Percentiles rank a stretch among this genome's conserved stretches.
Evolutionary conservation across 73 alveolate species (phyloP).

Genomic region (Paramecium biaurelia): DNA sequence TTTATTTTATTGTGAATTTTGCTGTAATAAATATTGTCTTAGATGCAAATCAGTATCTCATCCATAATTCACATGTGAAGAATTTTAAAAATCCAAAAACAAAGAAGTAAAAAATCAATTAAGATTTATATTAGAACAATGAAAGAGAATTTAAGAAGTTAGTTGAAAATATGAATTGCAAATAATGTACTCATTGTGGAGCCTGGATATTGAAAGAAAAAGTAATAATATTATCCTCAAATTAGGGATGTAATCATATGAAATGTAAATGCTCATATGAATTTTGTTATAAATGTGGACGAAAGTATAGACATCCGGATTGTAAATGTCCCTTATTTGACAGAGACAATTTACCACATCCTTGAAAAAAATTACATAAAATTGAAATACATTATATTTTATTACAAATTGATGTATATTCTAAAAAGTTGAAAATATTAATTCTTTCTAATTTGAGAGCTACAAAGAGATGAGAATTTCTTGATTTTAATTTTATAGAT

Average conservation of each 20-base stretch:
- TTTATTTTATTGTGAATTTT: slow-evolving; percentile 47
- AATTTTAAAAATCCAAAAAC: slow-evolving; percentile 56
- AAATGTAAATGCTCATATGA: not conserved
- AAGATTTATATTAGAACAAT: not conserved
- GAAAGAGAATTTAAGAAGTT: slow-evolving; percentile 50
- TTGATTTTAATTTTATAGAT: not conserved
- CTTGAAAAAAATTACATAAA: not conserved
- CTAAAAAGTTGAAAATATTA: not conserved
- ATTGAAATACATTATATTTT: not conserved
- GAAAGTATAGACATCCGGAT: slow-evolving; percentile 31
- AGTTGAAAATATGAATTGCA: slow-evolving; percentile 48
- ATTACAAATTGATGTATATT: not conserved
- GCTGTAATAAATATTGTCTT: slow-evolving; percentile 54
- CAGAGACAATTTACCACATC: not conserved
- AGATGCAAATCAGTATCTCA: slow-evolving; percentile 66
- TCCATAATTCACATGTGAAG: slow-evolving; percentile 43
- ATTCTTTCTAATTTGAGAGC: not conserved
- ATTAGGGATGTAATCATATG: slow-evolving; percentile 38
- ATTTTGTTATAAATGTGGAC: slow-evolving; percentile 26
- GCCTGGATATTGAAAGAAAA: slow-evolving; percentile 63
- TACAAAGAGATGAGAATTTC: not conserved
- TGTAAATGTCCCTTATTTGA: slow-evolving; percentile 42
- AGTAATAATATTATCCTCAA: not conserved
- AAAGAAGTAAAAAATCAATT: not conserved
- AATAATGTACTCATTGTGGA: slow-evolving; percentile 62